Evolutionary conservation across 257 asterid species (phyloP).

Genomic region (Parsonsia alboflavescens): DNA sequence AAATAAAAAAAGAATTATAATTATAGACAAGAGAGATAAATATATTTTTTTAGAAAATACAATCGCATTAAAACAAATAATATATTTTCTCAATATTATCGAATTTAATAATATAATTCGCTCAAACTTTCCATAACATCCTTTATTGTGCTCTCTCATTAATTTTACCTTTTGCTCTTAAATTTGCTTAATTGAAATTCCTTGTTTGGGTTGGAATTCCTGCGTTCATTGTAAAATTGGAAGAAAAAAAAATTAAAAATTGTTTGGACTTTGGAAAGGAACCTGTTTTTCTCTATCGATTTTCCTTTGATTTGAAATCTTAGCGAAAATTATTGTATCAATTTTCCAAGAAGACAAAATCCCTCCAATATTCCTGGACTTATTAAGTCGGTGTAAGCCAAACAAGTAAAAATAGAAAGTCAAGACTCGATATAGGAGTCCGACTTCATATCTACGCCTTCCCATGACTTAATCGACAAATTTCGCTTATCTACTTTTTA

Average conservation of each 20-base stretch:
- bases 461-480: too few relatives aligned
- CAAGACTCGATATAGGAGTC: too few relatives aligned
- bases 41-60: too few relatives aligned
- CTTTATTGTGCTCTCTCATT: too few relatives aligned
- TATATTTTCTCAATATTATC: too few relatives aligned
- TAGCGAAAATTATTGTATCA: neutral
- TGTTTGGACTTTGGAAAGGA: neutral
- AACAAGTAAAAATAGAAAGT: neutral
- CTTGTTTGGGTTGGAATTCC: neutral
- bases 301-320: neutral
- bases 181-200: neutral
- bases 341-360: constrained; percentile 5
- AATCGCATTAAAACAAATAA: too few relatives aligned
- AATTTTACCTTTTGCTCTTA: neutral
- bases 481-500: too few relatives aligned
- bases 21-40: too few relatives aligned
- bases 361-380: constrained; percentile 13
- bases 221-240: neutral
- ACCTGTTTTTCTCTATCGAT: neutral
- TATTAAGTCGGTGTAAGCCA: neutral
- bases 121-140: too few relatives aligned
- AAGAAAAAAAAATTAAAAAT: neutral
- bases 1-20: too few relatives aligned
- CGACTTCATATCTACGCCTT: too few relatives aligned
- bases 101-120: too few relatives aligned